Evolutionary conservation across 225 moss, liverwort and hornwort genomes (phyloP).

Genomic region (Bryoerythrophyllum caledonicum): DNA sequence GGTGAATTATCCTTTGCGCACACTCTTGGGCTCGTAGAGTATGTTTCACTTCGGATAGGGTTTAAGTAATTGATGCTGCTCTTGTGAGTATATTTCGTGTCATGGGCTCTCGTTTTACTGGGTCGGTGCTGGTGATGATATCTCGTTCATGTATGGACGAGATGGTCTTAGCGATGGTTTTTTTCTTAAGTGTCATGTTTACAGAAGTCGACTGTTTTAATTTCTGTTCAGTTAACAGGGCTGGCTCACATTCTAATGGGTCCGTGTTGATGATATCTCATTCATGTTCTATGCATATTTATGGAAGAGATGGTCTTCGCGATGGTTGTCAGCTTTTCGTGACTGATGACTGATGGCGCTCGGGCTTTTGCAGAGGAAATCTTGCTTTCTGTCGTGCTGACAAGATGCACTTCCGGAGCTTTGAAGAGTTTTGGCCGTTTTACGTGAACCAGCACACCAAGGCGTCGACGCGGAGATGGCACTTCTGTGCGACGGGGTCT

Average conservation of each 20-base stretch:
- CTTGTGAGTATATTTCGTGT: not conserved
- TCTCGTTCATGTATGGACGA: not conserved
- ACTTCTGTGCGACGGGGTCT: slow-evolving; percentile 72
- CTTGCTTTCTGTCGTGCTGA: not conserved
- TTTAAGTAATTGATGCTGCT: not conserved
- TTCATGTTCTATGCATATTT: not conserved
- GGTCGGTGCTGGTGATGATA: slow-evolving; percentile 8
- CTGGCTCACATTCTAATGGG: not conserved
- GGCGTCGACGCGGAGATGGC: slow-evolving; percentile 75
- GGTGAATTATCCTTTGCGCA: not conserved
- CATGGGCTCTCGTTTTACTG: not conserved
- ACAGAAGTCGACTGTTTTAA: not conserved
- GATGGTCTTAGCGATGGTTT: not conserved
- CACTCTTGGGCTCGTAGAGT: slow-evolving; percentile 1
- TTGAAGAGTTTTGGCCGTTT: slow-evolving; percentile 98
- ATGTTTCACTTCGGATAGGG: not conserved
- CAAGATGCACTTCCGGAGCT: slow-evolving; percentile 80
- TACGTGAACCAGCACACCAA: slow-evolving; percentile 93
- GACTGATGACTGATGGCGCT: not conserved
- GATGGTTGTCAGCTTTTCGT: too few relatives aligned
- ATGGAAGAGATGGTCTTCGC: not conserved
- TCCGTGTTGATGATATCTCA: slow-evolving; percentile 7
- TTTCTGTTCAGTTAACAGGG: not conserved
- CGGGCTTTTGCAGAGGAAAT: too few relatives aligned
- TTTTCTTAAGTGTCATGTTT: not conserved